Evolutionary conservation across 202 grass and related monocot species (phyloP), one percentile per base, ranked within the genome.

Genomic region (Hordeum pubiflorum): DNA sequence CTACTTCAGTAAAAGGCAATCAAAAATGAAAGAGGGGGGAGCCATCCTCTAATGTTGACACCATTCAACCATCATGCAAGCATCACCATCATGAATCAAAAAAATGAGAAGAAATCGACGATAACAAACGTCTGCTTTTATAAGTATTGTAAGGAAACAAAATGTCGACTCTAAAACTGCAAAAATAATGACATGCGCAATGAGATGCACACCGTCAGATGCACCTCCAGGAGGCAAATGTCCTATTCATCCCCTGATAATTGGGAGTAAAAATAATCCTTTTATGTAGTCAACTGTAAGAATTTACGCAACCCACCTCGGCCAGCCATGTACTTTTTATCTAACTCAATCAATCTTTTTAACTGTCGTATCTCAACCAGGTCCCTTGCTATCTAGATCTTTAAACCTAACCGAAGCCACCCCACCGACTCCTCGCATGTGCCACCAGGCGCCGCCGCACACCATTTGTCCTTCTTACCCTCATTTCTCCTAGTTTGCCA

Each of bases 221-320:
- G 43, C 43, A 4, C 12, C 43, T 46, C 12, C 14, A 46, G 12
- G 3, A 46, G 43, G 12, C 1, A 4, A 46, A 14, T 9, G 56
- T 60, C 75, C 80, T 84, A 72, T 96, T 96, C 4, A 76, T 72
- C 90, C 84, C 88, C 80, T 0, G 92, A 79, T 9, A 46, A 14
- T 3, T 46, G 12, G 5, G 12, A 46, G 12, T 46, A 46, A 5
- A 46, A 46, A 5, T 46, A 46, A 1, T 46, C 12, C 4, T 46
- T 46, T 46, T 46, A 46, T 44, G 41, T 13, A 4, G 11, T 43
- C 40, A 3, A 43, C 12, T 43, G 40, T 12, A 43, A 13, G 41
- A 44, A 13, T 44, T 44, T 1, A 44, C 13, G 43, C 43, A 2
- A 5, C 4, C 12, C 4, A 46, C 12, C 43, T 44, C 14, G 14